A percentile compares a stretch with the other conserved stretches of the same genome.
phyloP scores from a whole-genome alignment of 2,329 filamentous ascomycete genomes.

The Exophiala lecanii-corni region DNA sequence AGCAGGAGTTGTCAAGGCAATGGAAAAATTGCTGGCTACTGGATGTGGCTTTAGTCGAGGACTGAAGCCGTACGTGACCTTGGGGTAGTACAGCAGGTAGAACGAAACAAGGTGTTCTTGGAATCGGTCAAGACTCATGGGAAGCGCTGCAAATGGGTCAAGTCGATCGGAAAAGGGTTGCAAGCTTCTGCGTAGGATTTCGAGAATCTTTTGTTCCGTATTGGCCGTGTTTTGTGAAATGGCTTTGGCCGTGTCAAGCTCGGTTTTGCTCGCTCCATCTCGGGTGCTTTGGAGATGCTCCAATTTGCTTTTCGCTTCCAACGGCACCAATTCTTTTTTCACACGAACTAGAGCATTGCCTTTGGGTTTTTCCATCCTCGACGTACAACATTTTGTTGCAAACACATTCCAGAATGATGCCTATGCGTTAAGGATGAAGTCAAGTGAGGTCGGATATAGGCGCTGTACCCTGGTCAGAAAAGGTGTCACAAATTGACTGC shows the following conservation, averaged over 20 bases:
- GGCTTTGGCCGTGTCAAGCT: background rate
- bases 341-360: slow-evolving; percentile 6
- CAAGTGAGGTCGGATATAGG: too few relatives aligned
- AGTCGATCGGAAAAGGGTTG: slow-evolving; percentile 19
- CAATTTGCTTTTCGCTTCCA: slow-evolving; percentile 3
- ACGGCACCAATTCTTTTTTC: slow-evolving; percentile 13
- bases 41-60: slow-evolving; percentile 21
- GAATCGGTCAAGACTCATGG: slow-evolving; percentile 17
- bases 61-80: slow-evolving; percentile 23
- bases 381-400: slow-evolving; percentile 10
- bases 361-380: slow-evolving; percentile 10
- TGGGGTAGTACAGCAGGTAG: slow-evolving; percentile 22
- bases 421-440: too few relatives aligned
- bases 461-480: too few relatives aligned
- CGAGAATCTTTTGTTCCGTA: slow-evolving; percentile 17
- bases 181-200: slow-evolving; percentile 16
- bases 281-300: background rate
- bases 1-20: slow-evolving; percentile 21
- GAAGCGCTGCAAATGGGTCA: slow-evolving; percentile 21
- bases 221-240: slow-evolving; percentile 9
- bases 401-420: too few relatives aligned
- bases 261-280: background rate
- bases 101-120: slow-evolving; percentile 23
- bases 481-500: too few relatives aligned
- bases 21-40: slow-evolving; percentile 24